Evolutionary conservation across 139 green algal species (phyloP), one percentile per base, ranked within the genome.

Genomic region (Microglena sp.): DNA sequence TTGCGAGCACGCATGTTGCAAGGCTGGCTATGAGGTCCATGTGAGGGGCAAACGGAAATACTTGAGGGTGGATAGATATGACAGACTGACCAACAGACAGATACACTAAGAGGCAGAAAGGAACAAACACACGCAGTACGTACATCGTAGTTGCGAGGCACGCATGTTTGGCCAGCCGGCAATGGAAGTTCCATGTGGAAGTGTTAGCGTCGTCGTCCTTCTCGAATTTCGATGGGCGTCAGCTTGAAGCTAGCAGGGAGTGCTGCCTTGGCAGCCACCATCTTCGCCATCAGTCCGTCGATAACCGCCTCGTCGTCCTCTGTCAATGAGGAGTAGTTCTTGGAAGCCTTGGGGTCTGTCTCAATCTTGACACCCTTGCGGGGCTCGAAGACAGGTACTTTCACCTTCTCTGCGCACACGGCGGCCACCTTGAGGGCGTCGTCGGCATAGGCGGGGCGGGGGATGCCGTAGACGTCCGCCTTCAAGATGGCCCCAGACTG

Each of bases 121-220:
- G n/a, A n/a, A n/a, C n/a, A n/a, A n/a, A n/a, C n/a, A n/a, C n/a
- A n/a, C n/a, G n/a, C n/a, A n/a, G n/a, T n/a, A n/a, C n/a, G n/a
- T n/a, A n/a, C n/a, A n/a, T n/a, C n/a, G n/a, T n/a, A n/a, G n/a
- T n/a, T n/a, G n/a, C n/a, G n/a, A n/a, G n/a, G n/a, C n/a, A n/a
- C n/a, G n/a, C n/a, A n/a, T n/a, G n/a, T n/a, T n/a, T n/a, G n/a
- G n/a, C n/a, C n/a, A n/a, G n/a, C n/a, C n/a, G n/a, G n/a, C n/a
- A n/a, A n/a, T n/a, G n/a, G n/a, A n/a, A n/a, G n/a, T n/a, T n/a
- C n/a, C n/a, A n/a, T n/a, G n/a, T 83, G n/a, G n/a, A n/a, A n/a
- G n/a, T 95, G 77, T 99, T 99, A 64, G 83, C 87, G 78, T 99
- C 93, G 66, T 97, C 89, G 60, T 99, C 93, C 85, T 98, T 77